Conservation (phyloP, 164 flowering plant species). For the Warburgia ugandensis region DNA sequence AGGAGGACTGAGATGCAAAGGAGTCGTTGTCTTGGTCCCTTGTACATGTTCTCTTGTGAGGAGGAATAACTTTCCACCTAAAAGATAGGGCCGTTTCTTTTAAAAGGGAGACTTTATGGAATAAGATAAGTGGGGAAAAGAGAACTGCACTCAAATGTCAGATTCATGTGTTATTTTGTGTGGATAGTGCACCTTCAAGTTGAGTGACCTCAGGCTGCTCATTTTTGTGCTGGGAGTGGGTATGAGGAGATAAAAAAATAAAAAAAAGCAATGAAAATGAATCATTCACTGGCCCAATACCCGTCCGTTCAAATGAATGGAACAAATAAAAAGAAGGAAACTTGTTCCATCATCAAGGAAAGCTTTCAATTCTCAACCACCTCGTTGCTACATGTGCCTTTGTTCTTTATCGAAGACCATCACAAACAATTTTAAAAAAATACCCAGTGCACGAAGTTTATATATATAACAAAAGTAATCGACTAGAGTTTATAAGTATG, state of each 20-base stretch:
- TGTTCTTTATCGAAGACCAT: too few species aligned
- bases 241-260: background rate
- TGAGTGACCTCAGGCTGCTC: background rate
- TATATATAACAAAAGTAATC: too few species aligned
- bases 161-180: constrained; percentile 8
- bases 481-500: too few species aligned
- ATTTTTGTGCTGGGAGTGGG: background rate
- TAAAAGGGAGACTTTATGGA: constrained; percentile 13
- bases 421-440: too few species aligned
- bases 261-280: constrained; percentile 4
- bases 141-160: constrained; percentile 24
- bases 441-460: too few species aligned
- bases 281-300: constrained; percentile 7
- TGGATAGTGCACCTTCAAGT: background rate
- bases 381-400: background rate
- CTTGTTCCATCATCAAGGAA: background rate
- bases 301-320: constrained; percentile 1
- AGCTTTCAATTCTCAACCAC: background rate
- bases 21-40: constrained; percentile 34
- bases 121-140: constrained; percentile 22
- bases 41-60: constrained; percentile 29
- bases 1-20: constrained; percentile 24
- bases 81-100: constrained; percentile 27
- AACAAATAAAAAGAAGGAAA: background rate
- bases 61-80: constrained; percentile 30